Conservation (phyloP, 805 yeast species). For the Metschnikowia aberdeeniae region DNA sequence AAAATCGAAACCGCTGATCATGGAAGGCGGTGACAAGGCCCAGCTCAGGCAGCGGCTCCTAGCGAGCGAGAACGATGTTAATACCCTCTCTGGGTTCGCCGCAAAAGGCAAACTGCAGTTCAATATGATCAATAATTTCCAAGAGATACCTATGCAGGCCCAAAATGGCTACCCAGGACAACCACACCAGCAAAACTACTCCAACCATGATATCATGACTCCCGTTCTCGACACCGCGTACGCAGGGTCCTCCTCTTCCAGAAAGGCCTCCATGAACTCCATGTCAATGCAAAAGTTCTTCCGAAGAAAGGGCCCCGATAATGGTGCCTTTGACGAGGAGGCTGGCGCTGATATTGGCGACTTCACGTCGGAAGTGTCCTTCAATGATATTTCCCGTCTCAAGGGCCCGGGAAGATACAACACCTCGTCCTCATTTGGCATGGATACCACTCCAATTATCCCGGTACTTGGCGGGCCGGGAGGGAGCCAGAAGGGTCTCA, state of each 20-base stretch:
- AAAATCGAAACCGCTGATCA: neutral
- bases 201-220: conserved; percentile 27
- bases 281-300: conserved; percentile 39
- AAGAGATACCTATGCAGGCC: conserved; percentile 6
- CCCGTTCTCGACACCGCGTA: conserved; percentile 16
- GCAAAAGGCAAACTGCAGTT: conserved; percentile 14
- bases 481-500: conserved; percentile 26
- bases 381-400: conserved; percentile 60
- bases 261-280: conserved; percentile 38
- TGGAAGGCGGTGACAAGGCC: conserved; percentile 18
- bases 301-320: conserved; percentile 30
- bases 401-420: conserved; percentile 63
- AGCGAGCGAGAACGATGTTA: conserved; percentile 27
- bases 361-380: conserved; percentile 44
- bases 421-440: conserved; percentile 24
- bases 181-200: conserved; percentile 4
- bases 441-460: conserved; percentile 69
- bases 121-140: conserved; percentile 1
- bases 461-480: conserved; percentile 53
- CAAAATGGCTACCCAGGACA: neutral
- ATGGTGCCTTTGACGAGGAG: conserved; percentile 35
- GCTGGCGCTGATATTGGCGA: conserved; percentile 34
- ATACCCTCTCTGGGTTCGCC: conserved; percentile 17
- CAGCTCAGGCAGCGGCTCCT: conserved; percentile 32
- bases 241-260: conserved; percentile 11